Base-by-base conservation (phyloP, 805 yeast genomes). In the Candida dendrica region DNA sequence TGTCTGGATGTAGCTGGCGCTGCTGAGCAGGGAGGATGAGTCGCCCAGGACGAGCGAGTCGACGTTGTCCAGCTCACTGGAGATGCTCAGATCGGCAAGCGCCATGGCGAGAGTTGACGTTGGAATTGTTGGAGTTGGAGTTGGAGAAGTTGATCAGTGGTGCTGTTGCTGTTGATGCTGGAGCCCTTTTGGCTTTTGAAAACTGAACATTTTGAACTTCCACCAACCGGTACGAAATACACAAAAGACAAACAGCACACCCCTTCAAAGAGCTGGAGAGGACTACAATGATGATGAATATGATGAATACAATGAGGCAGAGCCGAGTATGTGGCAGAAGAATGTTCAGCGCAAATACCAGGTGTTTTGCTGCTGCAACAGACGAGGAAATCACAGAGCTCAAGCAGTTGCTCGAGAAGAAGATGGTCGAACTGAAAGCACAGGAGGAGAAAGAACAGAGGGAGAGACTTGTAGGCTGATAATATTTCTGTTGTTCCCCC, bases 401-500 rank as follows among this genome's bases (percentile, higher is more conserved):
- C 14, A 39, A 34, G 26, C 31, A 11, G 4, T 14, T 39, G 8
- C 8, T 39, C 17, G 41, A 39, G 18, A 15, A 16, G n/a, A 39
- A 39, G 27, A 24, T 39, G 37, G 14, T 32, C 3, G 32, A 39
- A 15, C 13, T 33, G 13, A 39, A 33, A n/a, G 32, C 17, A 49
- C 38, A 46, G 38, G 41, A 44, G 41, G 31, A 37, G 48, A 15
- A 31, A 37, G 1, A 18, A 39, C 7, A 47, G 40, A 18, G 45
- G 2, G 56, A 52, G 35, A n/a, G 53, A 46, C 4, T n/a, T 11
- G 15, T 20, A 27, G 10, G 17, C 14, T 3, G 10, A 9, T 9
- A 19, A 16, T 3, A 10, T 8, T 7, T 24, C 10, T 7, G 10
- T 24, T 24, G 7, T 24, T 24, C 10, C 10, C 10, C 7, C 7